Evolutionary conservation across 345 rosid species (phyloP).

Genomic region (Cardamine resedifolia): DNA sequence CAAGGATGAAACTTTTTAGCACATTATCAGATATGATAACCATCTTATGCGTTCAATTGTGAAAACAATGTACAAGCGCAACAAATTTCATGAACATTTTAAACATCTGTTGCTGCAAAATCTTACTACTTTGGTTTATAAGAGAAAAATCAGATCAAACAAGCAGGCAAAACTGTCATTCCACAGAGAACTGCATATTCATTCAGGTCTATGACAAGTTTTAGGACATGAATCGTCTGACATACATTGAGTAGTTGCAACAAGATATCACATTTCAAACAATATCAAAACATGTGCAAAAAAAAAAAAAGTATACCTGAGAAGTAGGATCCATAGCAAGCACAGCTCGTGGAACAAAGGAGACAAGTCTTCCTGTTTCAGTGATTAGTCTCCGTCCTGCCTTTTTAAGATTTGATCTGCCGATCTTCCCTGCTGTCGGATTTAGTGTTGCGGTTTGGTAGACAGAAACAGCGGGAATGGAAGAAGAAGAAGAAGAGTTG

Average conservation of each 20-base stretch:
- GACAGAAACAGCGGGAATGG: constrained; percentile 48
- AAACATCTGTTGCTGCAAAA: neutral
- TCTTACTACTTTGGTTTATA: neutral
- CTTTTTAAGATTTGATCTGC: constrained; percentile 44
- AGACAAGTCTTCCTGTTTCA: constrained; percentile 41
- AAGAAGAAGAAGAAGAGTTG: constrained; percentile 48
- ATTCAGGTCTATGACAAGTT: constrained; percentile 9
- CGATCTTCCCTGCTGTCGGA: constrained; percentile 31
- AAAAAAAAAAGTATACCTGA: constrained; percentile 46
- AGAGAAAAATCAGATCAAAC: neutral
- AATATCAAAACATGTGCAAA: neutral
- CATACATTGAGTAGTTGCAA: constrained; percentile 7
- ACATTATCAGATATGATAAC: constrained; percentile 14
- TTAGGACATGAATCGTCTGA: neutral
- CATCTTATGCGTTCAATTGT: constrained; percentile 13
- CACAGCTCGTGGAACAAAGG: constrained; percentile 58
- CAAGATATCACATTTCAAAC: neutral
- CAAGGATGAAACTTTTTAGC: constrained; percentile 40
- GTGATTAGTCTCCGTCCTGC: constrained; percentile 37
- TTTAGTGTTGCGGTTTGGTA: too few species aligned
- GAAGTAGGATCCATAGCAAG: constrained; percentile 71
- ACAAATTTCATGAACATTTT: neutral
- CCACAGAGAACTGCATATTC: neutral
- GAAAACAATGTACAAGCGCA: constrained; percentile 1
- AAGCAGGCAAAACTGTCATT: constrained; percentile 7